Evolutionary conservation across 495 filamentous ascomycete genomes (phyloP).

Genomic region (Daldinia bambusicola): DNA sequence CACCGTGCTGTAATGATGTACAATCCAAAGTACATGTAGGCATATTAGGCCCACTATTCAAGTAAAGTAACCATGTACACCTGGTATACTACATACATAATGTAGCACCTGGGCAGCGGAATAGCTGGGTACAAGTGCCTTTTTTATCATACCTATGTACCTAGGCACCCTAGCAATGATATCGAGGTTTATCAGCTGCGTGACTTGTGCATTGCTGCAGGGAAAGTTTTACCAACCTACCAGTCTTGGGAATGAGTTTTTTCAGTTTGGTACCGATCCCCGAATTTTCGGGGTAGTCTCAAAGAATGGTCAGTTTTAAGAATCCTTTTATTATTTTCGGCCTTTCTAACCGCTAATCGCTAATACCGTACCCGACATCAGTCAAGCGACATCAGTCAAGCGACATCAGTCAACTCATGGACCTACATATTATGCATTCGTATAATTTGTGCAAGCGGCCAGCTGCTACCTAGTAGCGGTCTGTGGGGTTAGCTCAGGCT

Average conservation of each 20-base stretch:
- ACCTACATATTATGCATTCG: conserved; percentile 27
- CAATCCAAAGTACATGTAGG: neutral
- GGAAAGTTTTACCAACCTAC: neutral
- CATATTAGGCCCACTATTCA: no score
- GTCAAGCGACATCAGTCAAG: no score
- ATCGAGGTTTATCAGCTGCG: neutral
- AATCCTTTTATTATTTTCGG: neutral
- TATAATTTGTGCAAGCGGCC: conserved; percentile 24
- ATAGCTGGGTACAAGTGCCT: neutral
- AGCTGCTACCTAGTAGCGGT: conserved; percentile 17
- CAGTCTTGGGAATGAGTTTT: neutral
- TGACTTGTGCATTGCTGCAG: neutral
- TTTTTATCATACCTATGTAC: no score
- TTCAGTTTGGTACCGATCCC: neutral
- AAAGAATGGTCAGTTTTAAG: neutral
- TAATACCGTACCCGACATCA: no score
- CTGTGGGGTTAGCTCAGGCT: conserved; percentile 15
- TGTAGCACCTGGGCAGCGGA: conserved; percentile 3
- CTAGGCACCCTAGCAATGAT: neutral
- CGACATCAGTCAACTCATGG: no score
- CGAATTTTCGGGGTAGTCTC: neutral
- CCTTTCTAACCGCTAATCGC: conserved; percentile 6
- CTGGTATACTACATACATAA: conserved; percentile 8
- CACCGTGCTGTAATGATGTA: neutral
- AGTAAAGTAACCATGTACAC: conserved; percentile 14